These are phyloP conservation scores for Xylariaceae sp. DNA, from an alignment of 2,329 filamentous ascomycete genomes.

Conservation along the genomic window DNA sequence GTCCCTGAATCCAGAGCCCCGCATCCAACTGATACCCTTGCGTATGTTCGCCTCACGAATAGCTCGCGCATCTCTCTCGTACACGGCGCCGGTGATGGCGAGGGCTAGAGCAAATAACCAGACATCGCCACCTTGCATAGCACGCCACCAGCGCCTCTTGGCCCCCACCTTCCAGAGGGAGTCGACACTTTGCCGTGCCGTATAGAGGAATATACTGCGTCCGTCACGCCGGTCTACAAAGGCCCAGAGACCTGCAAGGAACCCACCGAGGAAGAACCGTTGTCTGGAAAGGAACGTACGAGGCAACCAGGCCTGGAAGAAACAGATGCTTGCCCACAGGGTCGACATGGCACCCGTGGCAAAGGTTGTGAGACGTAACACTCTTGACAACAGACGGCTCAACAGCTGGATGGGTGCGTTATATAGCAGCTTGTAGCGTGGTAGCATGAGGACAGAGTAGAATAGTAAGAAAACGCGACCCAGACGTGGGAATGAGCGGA, in stretches of 20 bases:
- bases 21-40: constrained; percentile 67
- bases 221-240: constrained; percentile 64
- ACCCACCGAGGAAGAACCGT: constrained; percentile 84
- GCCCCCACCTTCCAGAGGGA: constrained; percentile 89
- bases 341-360: constrained; percentile 79
- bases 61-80: constrained; percentile 64
- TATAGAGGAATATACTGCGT: constrained; percentile 70
- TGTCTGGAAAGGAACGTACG: constrained; percentile 70
- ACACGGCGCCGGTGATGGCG: constrained; percentile 70
- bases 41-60: constrained; percentile 62
- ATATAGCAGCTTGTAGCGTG: constrained; percentile 63
- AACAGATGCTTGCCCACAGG: constrained; percentile 82
- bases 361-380: constrained; percentile 72
- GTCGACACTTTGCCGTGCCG: constrained; percentile 71
- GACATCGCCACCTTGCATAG: constrained; percentile 76
- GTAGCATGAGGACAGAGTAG: constrained; percentile 65
- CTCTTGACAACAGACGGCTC: constrained; percentile 59
- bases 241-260: constrained; percentile 79
- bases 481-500: constrained; percentile 73
- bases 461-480: constrained; percentile 72
- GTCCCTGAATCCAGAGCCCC: constrained; percentile 72
- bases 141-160: constrained; percentile 83
- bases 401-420: constrained; percentile 62
- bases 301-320: constrained; percentile 78
- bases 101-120: constrained; percentile 75